Conservation (phyloP, 1,284 basidiomycete genomes). For the Leccinum proximum region DNA sequence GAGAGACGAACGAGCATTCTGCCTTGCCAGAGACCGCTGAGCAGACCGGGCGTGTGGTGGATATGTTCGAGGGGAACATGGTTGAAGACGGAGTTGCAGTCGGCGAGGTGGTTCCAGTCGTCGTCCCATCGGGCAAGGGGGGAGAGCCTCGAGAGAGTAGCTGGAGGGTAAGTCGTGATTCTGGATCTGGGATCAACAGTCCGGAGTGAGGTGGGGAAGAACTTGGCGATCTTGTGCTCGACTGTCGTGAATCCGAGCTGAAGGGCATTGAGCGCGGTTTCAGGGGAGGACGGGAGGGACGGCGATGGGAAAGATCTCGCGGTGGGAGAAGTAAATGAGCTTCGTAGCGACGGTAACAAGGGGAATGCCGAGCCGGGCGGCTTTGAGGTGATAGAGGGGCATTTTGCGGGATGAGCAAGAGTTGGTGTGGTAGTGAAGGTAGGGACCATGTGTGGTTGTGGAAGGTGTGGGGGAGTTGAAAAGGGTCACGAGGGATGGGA, state of each 20-base stretch:
- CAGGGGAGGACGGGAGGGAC: slow-evolving; percentile 45
- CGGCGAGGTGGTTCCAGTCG: too few species aligned
- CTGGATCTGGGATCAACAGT: slow-evolving; percentile 27
- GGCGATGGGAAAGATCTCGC: slow-evolving; percentile 46
- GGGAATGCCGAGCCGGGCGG: slow-evolving; percentile 40
- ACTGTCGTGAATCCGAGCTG: slow-evolving; percentile 27
- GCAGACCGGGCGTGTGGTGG: slow-evolving; percentile 47
- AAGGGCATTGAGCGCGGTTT: slow-evolving; percentile 41
- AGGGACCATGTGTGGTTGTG: slow-evolving; percentile 51
- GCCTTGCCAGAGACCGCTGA: slow-evolving; percentile 59
- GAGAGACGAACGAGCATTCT: slow-evolving; percentile 43
- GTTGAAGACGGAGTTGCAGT: slow-evolving; percentile 20
- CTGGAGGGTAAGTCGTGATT: slow-evolving; percentile 32
- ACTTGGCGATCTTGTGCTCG: slow-evolving; percentile 30
- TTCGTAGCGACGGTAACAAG: slow-evolving; percentile 56
- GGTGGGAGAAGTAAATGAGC: slow-evolving; percentile 57
- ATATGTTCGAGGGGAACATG: slow-evolving; percentile 38
- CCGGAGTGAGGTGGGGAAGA: slow-evolving; percentile 33
- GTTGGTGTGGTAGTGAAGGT: slow-evolving; percentile 50
- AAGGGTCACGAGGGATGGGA: slow-evolving; percentile 36
- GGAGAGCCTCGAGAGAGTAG: slow-evolving; percentile 27
- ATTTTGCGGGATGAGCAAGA: slow-evolving; percentile 13
- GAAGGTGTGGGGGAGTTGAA: slow-evolving; percentile 36
- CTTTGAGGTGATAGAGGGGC: slow-evolving; percentile 39
- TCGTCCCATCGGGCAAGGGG: slow-evolving; percentile 7